A percentile compares a stretch with the other conserved stretches of the same genome.
phyloP scores from a whole-genome alignment of 2,329 filamentous ascomycete genomes.

The Fusarium sp. region DNA sequence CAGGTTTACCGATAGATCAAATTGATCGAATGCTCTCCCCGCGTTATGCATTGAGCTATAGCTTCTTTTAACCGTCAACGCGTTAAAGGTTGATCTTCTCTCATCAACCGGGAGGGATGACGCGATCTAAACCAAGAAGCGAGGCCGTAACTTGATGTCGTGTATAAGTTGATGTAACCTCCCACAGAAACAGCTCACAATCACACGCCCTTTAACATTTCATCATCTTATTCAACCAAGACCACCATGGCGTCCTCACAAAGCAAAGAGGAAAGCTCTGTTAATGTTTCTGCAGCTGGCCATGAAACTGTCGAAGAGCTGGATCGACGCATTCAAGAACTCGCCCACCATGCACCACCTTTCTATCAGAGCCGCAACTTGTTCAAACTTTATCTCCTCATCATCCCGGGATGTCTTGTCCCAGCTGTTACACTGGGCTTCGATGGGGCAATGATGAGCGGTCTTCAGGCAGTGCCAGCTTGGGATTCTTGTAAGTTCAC shows the following conservation, averaged over 20 bases:
- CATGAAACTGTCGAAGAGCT: background rate
- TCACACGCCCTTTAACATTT: background rate
- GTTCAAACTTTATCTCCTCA: slow-evolving; percentile 18
- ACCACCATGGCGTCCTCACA: background rate
- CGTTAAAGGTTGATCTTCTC: background rate
- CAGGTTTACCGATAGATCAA: background rate
- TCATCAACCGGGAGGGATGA: background rate
- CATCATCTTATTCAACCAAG: background rate
- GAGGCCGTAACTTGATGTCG: background rate
- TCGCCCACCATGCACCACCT: background rate
- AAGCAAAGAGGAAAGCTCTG: background rate
- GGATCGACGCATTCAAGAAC: background rate
- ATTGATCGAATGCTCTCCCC: background rate
- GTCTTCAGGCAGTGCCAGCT: slow-evolving; percentile 25
- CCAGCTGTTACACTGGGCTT: slow-evolving; percentile 48
- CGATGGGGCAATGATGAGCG: slow-evolving; percentile 55
- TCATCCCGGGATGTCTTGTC: slow-evolving; percentile 18
- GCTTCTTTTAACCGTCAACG: background rate
- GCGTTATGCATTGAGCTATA: background rate
- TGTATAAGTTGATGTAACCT: background rate
- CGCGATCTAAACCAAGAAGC: background rate
- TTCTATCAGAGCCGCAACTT: slow-evolving; percentile 21
- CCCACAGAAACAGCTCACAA: background rate
- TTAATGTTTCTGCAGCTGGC: background rate
- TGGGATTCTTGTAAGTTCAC: slow-evolving; percentile 28